phyloP scores from a whole-genome alignment of 768 basidiomycete genomes.

The Phaeolepiota aurea region DNA sequence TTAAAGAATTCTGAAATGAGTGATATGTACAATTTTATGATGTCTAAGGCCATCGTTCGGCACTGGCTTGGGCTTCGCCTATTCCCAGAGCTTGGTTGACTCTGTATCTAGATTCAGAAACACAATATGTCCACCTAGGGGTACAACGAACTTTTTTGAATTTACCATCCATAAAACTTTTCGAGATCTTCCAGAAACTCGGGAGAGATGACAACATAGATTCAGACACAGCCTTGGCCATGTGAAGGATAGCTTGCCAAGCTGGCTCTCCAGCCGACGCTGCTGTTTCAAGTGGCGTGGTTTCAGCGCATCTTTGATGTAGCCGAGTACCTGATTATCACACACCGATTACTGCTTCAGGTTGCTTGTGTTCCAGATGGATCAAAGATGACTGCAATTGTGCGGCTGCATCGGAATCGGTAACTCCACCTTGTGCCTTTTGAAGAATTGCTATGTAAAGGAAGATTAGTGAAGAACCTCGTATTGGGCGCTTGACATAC shows the following conservation, averaged over 20 bases:
- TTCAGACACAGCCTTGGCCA: conserved; percentile 87
- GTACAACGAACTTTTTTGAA: conserved; percentile 67
- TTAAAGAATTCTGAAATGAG: conserved; percentile 83
- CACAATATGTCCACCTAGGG: conserved; percentile 2
- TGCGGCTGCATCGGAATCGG: conserved; percentile 28
- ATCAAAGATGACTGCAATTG: conserved; percentile 56
- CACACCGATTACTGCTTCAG: conserved; percentile 56
- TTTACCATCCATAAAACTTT: conserved; percentile 87
- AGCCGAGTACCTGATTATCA: conserved; percentile 1
- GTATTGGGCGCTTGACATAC: conserved; percentile 20
- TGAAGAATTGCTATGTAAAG: conserved; percentile 49
- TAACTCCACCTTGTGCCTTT: conserved; percentile 24
- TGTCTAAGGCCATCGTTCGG: conserved; percentile 80
- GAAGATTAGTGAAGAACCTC: too few species aligned
- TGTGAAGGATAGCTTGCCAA: conserved; percentile 72
- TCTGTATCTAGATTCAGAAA: conserved; percentile 16
- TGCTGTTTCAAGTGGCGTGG: conserved; percentile 28
- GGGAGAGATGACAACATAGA: conserved; percentile 78
- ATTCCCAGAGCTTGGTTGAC: conserved; percentile 27
- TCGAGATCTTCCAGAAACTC: conserved; percentile 90
- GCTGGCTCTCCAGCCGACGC: conserved; percentile 64
- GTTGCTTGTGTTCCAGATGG: conserved; percentile 55
- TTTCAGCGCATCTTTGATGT: background rate
- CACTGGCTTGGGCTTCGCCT: conserved; percentile 80
- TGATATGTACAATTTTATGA: conserved; percentile 79